Conservation (phyloP, 2,329 filamentous ascomycete species). For the Dothistroma septosporum region DNA sequence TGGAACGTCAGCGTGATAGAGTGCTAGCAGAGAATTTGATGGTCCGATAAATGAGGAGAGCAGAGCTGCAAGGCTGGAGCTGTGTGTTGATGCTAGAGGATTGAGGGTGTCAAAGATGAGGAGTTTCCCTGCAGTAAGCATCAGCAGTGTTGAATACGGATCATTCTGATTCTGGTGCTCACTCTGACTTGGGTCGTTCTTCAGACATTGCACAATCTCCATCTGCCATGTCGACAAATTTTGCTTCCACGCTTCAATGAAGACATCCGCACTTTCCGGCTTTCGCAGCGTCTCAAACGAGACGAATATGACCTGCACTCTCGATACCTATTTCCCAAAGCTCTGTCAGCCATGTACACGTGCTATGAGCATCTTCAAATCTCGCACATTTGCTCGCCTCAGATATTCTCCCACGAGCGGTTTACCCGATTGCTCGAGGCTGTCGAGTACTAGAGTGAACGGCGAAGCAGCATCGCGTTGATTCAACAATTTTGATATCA, state of each 20-base stretch:
- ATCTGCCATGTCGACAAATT: conserved; percentile 31
- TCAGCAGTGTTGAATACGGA: neutral
- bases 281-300: conserved; percentile 70
- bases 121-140: conserved; percentile 55
- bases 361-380: neutral
- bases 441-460: conserved; percentile 81
- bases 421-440: conserved; percentile 71
- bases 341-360: conserved; percentile 13
- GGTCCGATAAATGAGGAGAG: conserved; percentile 67
- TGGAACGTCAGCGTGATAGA: conserved; percentile 80
- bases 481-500: conserved; percentile 77
- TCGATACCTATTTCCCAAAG: conserved; percentile 49
- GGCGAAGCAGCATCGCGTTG: conserved; percentile 76
- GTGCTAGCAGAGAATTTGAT: conserved; percentile 65
- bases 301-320: conserved; percentile 68
- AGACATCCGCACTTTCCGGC: conserved; percentile 61
- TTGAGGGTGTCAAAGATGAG: conserved; percentile 79
- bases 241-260: conserved; percentile 48
- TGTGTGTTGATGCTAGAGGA: conserved; percentile 55
- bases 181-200: conserved; percentile 23
- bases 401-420: conserved; percentile 71
- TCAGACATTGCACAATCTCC: conserved; percentile 25
- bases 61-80: conserved; percentile 61
- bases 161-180: neutral
- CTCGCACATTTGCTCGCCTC: conserved; percentile 63